Percentiles rank a stretch among this genome's conserved stretches.
Evolutionary conservation across 2,329 filamentous ascomycete species (phyloP).

Genomic region (Hymenoscyphus scutula): DNA sequence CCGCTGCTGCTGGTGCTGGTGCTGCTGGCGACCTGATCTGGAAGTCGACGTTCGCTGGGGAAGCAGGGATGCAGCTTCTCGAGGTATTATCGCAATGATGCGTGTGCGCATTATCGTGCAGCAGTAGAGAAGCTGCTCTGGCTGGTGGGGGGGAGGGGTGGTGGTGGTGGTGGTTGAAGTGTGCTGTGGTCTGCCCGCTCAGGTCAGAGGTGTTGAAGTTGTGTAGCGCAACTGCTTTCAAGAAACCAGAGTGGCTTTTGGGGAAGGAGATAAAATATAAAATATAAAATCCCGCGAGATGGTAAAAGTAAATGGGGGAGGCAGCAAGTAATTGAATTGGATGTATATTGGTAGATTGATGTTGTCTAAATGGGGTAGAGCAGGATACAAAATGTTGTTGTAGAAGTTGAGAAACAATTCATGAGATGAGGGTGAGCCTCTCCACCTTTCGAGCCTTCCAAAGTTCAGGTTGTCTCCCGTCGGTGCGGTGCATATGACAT

Average conservation of each 20-base stretch:
- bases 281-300: not conserved
- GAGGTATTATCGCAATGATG: slow-evolving; percentile 1
- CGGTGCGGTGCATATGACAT: not conserved
- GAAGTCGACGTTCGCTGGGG: slow-evolving; percentile 11
- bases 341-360: not conserved
- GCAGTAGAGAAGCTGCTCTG: slow-evolving; percentile 1
- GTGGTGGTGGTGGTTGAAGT: too few relatives aligned
- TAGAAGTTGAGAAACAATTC: not conserved
- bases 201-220: not conserved
- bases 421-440: too few relatives aligned
- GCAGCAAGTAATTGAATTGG: not conserved
- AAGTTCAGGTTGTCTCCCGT: not conserved
- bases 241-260: not conserved
- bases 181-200: too few relatives aligned
- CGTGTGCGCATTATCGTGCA: slow-evolving; percentile 23
- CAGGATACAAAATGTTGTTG: not conserved
- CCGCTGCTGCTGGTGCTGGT: too few relatives aligned
- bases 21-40: not conserved
- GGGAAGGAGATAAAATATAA: too few relatives aligned
- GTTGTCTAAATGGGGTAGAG: not conserved
- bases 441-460: too few relatives aligned
- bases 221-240: not conserved
- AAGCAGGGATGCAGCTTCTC: slow-evolving; percentile 21
- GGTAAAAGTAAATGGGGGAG: not conserved
- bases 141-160: too few relatives aligned